A percentile compares a stretch with the other conserved stretches of the same genome.
These are phyloP conservation scores for Cyclocybe aegerita DNA, from an alignment of 768 basidiomycete species.

Conservation along the genomic window DNA sequence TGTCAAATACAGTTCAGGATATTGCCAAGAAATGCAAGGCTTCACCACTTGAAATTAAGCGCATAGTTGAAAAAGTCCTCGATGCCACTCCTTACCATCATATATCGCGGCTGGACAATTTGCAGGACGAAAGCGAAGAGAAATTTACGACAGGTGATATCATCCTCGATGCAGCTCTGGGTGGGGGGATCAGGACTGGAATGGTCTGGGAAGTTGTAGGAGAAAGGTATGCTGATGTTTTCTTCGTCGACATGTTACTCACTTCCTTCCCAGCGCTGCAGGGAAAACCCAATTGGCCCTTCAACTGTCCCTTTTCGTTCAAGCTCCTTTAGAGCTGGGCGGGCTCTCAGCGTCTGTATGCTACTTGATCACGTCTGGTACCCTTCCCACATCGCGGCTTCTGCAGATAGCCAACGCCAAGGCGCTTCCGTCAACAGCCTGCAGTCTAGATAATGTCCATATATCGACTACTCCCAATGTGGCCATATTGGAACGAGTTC, in stretches of 20 bases:
- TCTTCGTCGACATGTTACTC: constrained; percentile 5
- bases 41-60: constrained; percentile 45
- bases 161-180: constrained; percentile 64
- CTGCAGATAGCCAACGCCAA: constrained; percentile 61
- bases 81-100: constrained; percentile 34
- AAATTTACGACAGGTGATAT: constrained; percentile 75
- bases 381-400: constrained; percentile 66
- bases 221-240: constrained; percentile 65
- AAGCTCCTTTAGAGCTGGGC: constrained; percentile 57
- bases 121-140: constrained; percentile 36
- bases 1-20: constrained; percentile 49
- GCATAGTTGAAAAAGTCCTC: constrained; percentile 51
- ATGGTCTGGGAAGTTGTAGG: constrained; percentile 88
- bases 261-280: constrained; percentile 59
- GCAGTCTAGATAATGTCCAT: constrained; percentile 57
- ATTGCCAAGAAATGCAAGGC: constrained; percentile 57
- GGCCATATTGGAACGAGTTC: constrained; percentile 51
- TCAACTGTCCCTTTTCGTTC: constrained; percentile 78
- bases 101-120: constrained; percentile 39
- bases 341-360: constrained; percentile 70
- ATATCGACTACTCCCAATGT: constrained; percentile 59
- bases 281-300: constrained; percentile 94
- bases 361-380: constrained; percentile 74
- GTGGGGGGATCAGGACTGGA: constrained; percentile 77
- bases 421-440: constrained; percentile 41